Evolutionary conservation across 495 filamentous ascomycete species (phyloP).

Genomic region (Penicillium ochrochloron): DNA sequence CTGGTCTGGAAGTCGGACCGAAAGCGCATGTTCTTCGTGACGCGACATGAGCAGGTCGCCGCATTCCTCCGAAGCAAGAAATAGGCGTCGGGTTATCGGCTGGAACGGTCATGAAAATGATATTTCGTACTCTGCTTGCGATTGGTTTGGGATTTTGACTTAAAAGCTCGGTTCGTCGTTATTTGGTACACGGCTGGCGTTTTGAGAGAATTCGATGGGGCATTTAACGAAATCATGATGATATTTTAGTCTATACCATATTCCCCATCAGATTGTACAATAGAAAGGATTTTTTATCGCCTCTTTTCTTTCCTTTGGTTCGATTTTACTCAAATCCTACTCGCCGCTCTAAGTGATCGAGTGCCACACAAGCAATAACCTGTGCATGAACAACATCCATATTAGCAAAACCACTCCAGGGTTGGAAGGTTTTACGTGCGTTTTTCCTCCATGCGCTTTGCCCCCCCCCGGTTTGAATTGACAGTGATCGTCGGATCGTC

Average conservation of each 20-base stretch:
- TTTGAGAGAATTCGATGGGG: not conserved
- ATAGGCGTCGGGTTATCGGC: slow-evolving; percentile 9
- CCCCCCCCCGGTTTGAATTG: not conserved
- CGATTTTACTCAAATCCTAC: too few relatives aligned
- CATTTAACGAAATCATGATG: slow-evolving; percentile 26
- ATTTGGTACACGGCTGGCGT: slow-evolving; percentile 2
- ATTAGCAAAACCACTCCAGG: too few relatives aligned
- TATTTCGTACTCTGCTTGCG: slow-evolving; percentile 7
- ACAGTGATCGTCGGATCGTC: not conserved
- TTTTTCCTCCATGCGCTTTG: too few relatives aligned
- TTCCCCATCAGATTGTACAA: slow-evolving; percentile 14
- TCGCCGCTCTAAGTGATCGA: too few relatives aligned
- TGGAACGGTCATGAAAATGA: not conserved
- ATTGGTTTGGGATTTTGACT: slow-evolving; percentile 7
- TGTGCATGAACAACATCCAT: too few relatives aligned
- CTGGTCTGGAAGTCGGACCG: slow-evolving; percentile 81
- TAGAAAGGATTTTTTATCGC: not conserved
- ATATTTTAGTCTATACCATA: slow-evolving; percentile 7
- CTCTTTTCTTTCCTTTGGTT: not conserved
- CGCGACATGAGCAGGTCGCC: slow-evolving; percentile 79
- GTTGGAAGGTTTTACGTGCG: too few relatives aligned
- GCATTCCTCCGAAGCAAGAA: slow-evolving; percentile 73
- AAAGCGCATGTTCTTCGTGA: slow-evolving; percentile 85
- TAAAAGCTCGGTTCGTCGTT: not conserved
- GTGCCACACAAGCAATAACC: too few relatives aligned